Percentiles rank a stretch among this genome's conserved stretches.
These are phyloP conservation scores for Cornus suecica DNA, from an alignment of 148 eudicot genomes.

Conservation along the genomic window DNA sequence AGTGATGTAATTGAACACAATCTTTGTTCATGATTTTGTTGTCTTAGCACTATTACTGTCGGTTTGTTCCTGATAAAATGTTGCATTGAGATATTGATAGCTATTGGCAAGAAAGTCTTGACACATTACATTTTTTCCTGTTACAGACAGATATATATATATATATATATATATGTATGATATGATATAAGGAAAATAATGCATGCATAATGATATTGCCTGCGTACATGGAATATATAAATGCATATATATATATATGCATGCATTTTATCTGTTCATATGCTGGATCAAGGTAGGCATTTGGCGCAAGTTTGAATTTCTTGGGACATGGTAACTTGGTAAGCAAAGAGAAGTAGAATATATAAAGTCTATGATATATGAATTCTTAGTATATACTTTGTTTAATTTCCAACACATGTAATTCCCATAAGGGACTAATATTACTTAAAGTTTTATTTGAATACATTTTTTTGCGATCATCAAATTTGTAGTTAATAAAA, in stretches of 20 bases:
- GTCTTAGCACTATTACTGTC: neutral
- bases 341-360: neutral
- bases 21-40: slow-evolving; percentile 4
- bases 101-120: neutral
- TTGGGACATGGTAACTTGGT: neutral
- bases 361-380: too few relatives aligned
- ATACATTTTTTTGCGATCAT: too few relatives aligned
- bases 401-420: too few relatives aligned
- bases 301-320: neutral
- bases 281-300: neutral
- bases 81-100: neutral
- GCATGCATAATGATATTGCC: neutral
- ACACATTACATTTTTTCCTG: too few relatives aligned
- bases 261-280: too few relatives aligned
- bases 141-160: too few relatives aligned
- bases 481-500: too few relatives aligned
- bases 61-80: neutral
- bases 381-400: too few relatives aligned
- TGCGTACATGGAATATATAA: neutral
- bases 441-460: too few relatives aligned
- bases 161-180: too few relatives aligned
- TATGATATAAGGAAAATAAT: too few relatives aligned
- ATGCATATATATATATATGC: neutral
- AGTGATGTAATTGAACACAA: neutral
- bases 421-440: too few relatives aligned